Base-by-base conservation (phyloP, 1,284 basidiomycete species). In the Athelia psychrophila region DNA sequence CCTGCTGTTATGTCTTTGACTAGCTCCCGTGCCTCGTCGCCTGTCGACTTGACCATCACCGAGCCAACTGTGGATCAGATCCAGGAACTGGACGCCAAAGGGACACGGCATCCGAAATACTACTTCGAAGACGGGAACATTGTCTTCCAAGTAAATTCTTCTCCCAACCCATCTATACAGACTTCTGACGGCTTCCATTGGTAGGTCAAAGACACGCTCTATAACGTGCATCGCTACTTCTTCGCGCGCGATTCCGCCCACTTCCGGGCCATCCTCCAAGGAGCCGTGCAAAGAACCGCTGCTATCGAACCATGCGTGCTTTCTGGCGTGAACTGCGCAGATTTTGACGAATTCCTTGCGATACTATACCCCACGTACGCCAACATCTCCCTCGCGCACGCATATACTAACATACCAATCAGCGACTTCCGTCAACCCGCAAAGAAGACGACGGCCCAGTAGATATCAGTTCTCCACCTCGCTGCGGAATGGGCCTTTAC, bases 381-480 rank as follows among this genome's bases (percentile, higher is more conserved):
- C n/a, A n/a, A n/a, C n/a, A n/a, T n/a, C n/a, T n/a, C n/a, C n/a
- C n/a, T n/a, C n/a, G n/a, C n/a, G n/a, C n/a, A n/a, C n/a, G n/a
- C n/a, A n/a, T 13, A 30, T 13, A 30, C 27, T 30, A 30, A 30
- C 27, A 5, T 13, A 30, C 27, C n/a, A 40, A 48, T 15, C 50
- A 72, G 72, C 15, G 60, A 65, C 46, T 65, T 70, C n/a, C 47
- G 54, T 1, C 53, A 60, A n/a, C 60, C 58, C 8, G 66, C 70
- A 46, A 58, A 68, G 35, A 57, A 57, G 5, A 66, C 67, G 9
- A 55, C 61, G n/a, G 59, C 64, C 30, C 67, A 74, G 45, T 76
- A 73, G 73, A 66, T 62, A 23, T 66, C 69, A 2, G 60, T 74
- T 36, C 69, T 75, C 15, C 56, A 65, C 13, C 63, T 74, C 24